Conservation (phyloP, 768 basidiomycete genomes). For the Nevesoporus exiguus region DNA sequence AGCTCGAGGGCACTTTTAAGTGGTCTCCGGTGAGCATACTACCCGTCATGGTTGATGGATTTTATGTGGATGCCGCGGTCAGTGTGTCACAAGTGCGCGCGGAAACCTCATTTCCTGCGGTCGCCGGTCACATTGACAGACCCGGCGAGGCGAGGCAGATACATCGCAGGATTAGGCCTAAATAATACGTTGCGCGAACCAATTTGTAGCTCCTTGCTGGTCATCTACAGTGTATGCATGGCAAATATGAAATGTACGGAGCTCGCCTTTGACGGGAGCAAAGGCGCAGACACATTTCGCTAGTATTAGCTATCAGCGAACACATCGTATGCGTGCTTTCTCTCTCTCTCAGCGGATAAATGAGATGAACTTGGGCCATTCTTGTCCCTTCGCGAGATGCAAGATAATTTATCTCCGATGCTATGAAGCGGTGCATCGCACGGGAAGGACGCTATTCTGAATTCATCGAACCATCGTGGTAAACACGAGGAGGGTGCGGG, state of each 20-base stretch:
- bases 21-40: slow-evolving; percentile 12
- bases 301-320: background rate
- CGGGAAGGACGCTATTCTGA: slow-evolving; percentile 10
- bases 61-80: slow-evolving; percentile 31
- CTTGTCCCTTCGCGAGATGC: slow-evolving; percentile 15
- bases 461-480: slow-evolving; percentile 29
- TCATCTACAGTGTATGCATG: slow-evolving; percentile 9
- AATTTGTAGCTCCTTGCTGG: slow-evolving; percentile 7
- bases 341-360: slow-evolving; percentile 19
- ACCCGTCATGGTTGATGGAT: slow-evolving; percentile 15
- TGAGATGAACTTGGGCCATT: slow-evolving; percentile 18
- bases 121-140: slow-evolving; percentile 32
- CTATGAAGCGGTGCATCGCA: slow-evolving; percentile 26
- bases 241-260: slow-evolving; percentile 13
- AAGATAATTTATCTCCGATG: slow-evolving; percentile 29
- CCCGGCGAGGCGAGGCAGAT: slow-evolving; percentile 37
- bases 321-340: slow-evolving; percentile 3
- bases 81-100: slow-evolving; percentile 35
- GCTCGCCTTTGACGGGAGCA: slow-evolving; percentile 5
- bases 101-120: slow-evolving; percentile 37
- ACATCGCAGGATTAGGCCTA: slow-evolving; percentile 16
- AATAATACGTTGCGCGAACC: slow-evolving; percentile 23
- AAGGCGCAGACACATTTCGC: background rate
- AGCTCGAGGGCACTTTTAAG: slow-evolving; percentile 19
- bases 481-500: slow-evolving; percentile 28